These are phyloP conservation scores for Apiotrichum domesticum DNA, from an alignment of 1,284 basidiomycete genomes.

Conservation along the genomic window DNA sequence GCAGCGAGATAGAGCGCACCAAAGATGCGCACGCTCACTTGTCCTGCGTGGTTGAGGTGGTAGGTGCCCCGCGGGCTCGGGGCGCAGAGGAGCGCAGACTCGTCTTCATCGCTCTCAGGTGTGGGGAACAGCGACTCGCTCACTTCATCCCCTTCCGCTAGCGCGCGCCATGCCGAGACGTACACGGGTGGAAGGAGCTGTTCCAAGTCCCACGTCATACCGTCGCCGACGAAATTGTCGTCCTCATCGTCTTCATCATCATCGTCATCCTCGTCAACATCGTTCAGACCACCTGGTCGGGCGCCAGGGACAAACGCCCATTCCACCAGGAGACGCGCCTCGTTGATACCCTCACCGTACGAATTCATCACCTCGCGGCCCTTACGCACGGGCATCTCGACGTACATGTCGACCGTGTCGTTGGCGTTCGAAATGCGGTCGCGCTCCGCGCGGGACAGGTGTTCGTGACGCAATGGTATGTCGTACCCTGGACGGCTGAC, in stretches of 20 bases:
- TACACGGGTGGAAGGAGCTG: constrained; percentile 19
- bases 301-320: constrained; percentile 59
- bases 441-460: constrained; percentile 20
- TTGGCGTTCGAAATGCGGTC: constrained; percentile 9
- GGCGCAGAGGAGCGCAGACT: constrained; percentile 6
- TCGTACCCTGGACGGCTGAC: constrained; percentile 2
- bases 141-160: neutral
- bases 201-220: constrained; percentile 25
- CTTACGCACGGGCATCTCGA: constrained; percentile 32
- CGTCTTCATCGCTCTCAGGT: neutral
- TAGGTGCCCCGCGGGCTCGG: constrained; percentile 7
- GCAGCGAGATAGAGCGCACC: constrained; percentile 11
- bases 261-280: neutral
- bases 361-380: constrained; percentile 73
- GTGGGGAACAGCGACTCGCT: neutral
- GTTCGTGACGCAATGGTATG: constrained; percentile 22
- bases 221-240: constrained; percentile 25
- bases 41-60: constrained; percentile 24
- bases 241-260: constrained; percentile 3
- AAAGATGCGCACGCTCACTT: constrained; percentile 21
- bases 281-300: constrained; percentile 15
- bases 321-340: constrained; percentile 62
- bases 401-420: constrained; percentile 43
- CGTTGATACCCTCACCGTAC: constrained; percentile 66
- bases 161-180: constrained; percentile 11